Percentiles rank a stretch among this genome's conserved stretches.
These are phyloP conservation scores for Hemisphaericaspora xylanilytica DNA, from an alignment of 1,139 yeast genomes.

Conservation along the genomic window DNA sequence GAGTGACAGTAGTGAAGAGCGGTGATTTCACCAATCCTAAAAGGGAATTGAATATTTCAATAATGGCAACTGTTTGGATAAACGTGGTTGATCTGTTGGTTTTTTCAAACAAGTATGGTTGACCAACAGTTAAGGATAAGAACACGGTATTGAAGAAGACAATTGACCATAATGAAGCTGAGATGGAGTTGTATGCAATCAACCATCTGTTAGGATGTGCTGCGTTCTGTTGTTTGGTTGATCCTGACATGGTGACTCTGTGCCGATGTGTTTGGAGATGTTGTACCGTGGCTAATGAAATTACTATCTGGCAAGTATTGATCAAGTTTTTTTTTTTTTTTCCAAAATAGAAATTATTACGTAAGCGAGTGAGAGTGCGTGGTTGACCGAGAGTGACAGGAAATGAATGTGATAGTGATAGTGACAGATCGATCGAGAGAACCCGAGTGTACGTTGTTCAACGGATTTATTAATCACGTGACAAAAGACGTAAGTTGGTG, in stretches of 20 bases:
- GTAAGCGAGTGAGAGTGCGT: too few species aligned
- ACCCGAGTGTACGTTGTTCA: too few species aligned
- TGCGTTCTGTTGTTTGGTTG: neutral
- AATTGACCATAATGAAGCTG: constrained; percentile 46
- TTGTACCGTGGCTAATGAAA: too few species aligned
- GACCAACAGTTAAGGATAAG: constrained; percentile 43
- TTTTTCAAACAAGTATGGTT: constrained; percentile 57
- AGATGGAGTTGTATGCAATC: constrained; percentile 44
- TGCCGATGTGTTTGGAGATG: too few species aligned
- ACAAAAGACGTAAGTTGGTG: too few species aligned
- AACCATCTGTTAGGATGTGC: constrained; percentile 39
- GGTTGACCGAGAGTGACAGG: too few species aligned
- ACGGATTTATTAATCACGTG: too few species aligned
- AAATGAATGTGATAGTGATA: too few species aligned
- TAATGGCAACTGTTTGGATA: constrained; percentile 79
- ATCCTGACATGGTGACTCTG: neutral
- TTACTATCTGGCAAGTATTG: too few species aligned
- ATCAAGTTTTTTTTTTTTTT: too few species aligned
- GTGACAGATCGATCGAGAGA: too few species aligned
- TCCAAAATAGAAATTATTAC: too few species aligned
- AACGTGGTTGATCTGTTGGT: constrained; percentile 59
- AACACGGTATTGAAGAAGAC: constrained; percentile 43
- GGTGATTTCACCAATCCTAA: constrained; percentile 85
- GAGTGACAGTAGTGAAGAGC: constrained; percentile 75
- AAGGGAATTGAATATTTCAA: constrained; percentile 77